phyloP scores from a whole-genome alignment of 2,329 filamentous ascomycete genomes.

The Knoxdaviesia proteae region DNA sequence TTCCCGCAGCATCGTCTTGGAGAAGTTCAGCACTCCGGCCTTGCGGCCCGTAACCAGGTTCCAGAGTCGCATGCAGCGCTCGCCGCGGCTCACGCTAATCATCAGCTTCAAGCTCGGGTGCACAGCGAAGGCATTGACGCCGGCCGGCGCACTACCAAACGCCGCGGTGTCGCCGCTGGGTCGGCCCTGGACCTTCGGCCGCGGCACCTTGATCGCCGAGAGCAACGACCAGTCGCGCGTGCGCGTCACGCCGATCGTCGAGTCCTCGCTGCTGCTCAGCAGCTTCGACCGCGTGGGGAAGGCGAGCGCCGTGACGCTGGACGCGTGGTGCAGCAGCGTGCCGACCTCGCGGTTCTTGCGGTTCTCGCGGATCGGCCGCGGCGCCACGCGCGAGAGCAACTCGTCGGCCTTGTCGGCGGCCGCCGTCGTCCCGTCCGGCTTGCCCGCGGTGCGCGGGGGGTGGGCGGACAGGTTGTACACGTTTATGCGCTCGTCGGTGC shows the following conservation, averaged over 20 bases:
- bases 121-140: conserved; percentile 85
- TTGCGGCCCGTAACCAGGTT: conserved; percentile 94
- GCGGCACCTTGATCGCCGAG: conserved; percentile 72
- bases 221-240: conserved; percentile 79
- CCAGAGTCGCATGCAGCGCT: conserved; percentile 85
- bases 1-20: conserved; percentile 47
- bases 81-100: conserved; percentile 77
- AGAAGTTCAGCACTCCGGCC: conserved; percentile 78
- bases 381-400: conserved; percentile 44
- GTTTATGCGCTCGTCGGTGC: conserved; percentile 87
- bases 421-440: background rate
- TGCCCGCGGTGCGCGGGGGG: conserved; percentile 24
- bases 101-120: conserved; percentile 95
- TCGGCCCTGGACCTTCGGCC: conserved; percentile 57
- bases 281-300: conserved; percentile 81
- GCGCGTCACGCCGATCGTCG: conserved; percentile 69
- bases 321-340: conserved; percentile 66
- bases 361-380: conserved; percentile 63
- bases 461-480: conserved; percentile 71
- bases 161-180: conserved; percentile 81
- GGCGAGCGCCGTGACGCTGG: conserved; percentile 55
- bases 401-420: conserved; percentile 24
- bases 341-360: conserved; percentile 74
- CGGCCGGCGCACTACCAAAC: conserved; percentile 59
- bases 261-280: conserved; percentile 74